Evolutionary conservation across 2,329 filamentous ascomycete genomes (phyloP).

Genomic region (Reticulascus tulasneorum): DNA sequence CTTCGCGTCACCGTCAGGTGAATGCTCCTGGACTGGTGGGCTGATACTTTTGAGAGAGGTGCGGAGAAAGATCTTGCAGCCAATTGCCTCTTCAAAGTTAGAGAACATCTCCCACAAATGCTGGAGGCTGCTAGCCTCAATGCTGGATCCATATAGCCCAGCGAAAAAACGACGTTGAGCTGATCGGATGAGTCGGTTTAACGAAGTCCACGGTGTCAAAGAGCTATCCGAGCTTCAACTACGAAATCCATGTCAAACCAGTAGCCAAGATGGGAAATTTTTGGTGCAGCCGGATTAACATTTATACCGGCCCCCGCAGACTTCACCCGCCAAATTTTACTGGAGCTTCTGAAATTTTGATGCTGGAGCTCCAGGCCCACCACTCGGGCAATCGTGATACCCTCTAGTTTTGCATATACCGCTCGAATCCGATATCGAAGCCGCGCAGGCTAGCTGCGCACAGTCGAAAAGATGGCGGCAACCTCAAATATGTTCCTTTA

Average conservation of each 20-base stretch:
- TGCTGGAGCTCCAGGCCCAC: constrained; percentile 12
- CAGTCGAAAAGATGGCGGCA: constrained; percentile 73
- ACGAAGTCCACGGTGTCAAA: no score
- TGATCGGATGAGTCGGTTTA: no score
- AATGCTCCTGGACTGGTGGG: constrained; percentile 23
- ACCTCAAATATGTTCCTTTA: constrained; percentile 99
- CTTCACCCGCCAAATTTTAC: constrained; percentile 5
- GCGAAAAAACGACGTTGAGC: no score
- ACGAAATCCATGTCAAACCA: no score
- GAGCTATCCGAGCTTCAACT: no score
- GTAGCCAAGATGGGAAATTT: constrained; percentile 16
- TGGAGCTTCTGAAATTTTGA: constrained; percentile 15
- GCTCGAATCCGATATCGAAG: constrained; percentile 22
- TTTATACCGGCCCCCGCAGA: neutral
- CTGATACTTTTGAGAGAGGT: constrained; percentile 15
- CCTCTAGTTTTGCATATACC: constrained; percentile 5
- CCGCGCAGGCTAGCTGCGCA: constrained; percentile 50
- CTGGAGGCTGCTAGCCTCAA: constrained; percentile 18
- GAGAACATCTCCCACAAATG: constrained; percentile 19
- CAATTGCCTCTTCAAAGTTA: constrained; percentile 12
- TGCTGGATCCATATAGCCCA: constrained; percentile 15
- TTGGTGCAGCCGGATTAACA: constrained; percentile 11
- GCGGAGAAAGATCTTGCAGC: constrained; percentile 3
- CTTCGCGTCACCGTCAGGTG: constrained; percentile 19
- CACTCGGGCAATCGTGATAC: no score